These are phyloP conservation scores for Termitomyces sp. DNA, from an alignment of 768 basidiomycete species.

Conservation along the genomic window DNA sequence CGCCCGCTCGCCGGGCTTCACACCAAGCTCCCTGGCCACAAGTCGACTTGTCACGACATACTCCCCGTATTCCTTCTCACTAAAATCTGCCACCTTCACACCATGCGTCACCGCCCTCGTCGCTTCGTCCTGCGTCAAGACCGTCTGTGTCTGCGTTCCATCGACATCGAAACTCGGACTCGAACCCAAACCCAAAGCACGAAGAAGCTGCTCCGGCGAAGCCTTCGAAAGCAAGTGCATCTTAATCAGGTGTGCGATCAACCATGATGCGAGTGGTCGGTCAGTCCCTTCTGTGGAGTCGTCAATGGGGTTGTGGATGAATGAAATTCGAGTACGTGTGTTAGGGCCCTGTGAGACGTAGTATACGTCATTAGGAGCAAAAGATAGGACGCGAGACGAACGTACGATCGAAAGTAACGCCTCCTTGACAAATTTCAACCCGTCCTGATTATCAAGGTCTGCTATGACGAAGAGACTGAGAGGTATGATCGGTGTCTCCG, in stretches of 20 bases:
- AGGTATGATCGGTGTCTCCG: constrained; percentile 28
- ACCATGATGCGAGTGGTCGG: constrained; percentile 31
- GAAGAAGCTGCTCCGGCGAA: constrained; percentile 33
- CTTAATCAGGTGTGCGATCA: constrained; percentile 47
- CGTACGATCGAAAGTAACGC: constrained; percentile 63
- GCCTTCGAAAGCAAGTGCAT: constrained; percentile 32
- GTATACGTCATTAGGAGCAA: background rate
- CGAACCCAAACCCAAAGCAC: constrained; percentile 32
- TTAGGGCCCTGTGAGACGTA: constrained; percentile 31
- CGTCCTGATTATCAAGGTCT: constrained; percentile 66
- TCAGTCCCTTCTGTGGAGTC: constrained; percentile 11
- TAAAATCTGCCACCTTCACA: constrained; percentile 26
- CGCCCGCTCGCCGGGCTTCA: constrained; percentile 56
- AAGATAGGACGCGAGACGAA: constrained; percentile 2
- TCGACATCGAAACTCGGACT: constrained; percentile 15
- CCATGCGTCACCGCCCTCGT: constrained; percentile 30
- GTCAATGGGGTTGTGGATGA: constrained; percentile 65
- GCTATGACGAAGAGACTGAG: constrained; percentile 64
- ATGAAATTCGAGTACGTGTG: constrained; percentile 56
- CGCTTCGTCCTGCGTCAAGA: constrained; percentile 26
- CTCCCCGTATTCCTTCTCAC: constrained; percentile 27
- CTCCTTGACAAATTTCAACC: constrained; percentile 55
- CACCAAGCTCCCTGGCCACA: constrained; percentile 49
- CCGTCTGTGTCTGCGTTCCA: constrained; percentile 24
- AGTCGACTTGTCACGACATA: constrained; percentile 42